Conservation (phyloP, 441 rosid genomes). For the Pelargonium fulgidum region DNA sequence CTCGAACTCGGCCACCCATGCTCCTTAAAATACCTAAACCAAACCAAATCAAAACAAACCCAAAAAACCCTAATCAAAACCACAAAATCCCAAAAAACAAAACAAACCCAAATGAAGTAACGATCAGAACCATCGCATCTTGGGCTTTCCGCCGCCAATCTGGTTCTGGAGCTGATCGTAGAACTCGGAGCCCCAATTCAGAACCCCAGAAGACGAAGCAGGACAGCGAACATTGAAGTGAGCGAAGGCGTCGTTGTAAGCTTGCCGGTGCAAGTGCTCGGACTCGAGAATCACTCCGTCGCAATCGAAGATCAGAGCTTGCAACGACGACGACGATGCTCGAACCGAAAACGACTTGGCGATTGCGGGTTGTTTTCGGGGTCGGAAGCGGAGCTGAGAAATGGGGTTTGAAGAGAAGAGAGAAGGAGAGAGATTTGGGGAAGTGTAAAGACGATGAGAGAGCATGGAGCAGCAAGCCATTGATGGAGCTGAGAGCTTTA, state of each 20-base stretch:
- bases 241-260: slow-evolving; percentile 82
- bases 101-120: background rate
- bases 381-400: background rate
- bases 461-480: background rate
- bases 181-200: slow-evolving; percentile 62
- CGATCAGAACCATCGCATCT: slow-evolving; percentile 66
- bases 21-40: slow-evolving; percentile 74
- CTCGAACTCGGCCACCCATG: slow-evolving; percentile 87
- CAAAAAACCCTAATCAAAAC: slow-evolving; percentile 7
- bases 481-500: background rate
- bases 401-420: background rate
- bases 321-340: slow-evolving; percentile 39
- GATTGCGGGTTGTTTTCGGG: background rate
- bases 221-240: slow-evolving; percentile 68
- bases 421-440: slow-evolving; percentile 10
- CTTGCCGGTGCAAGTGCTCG: slow-evolving; percentile 81
- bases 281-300: slow-evolving; percentile 90
- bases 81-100: slow-evolving; percentile 2
- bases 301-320: slow-evolving; percentile 79
- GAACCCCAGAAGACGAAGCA: slow-evolving; percentile 39
- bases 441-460: slow-evolving; percentile 5
- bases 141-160: slow-evolving; percentile 93
- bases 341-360: background rate
- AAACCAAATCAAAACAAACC: background rate
- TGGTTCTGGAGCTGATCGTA: slow-evolving; percentile 77